A percentile compares a stretch with the other conserved stretches of the same genome.
Conservation (phyloP, 768 basidiomycete genomes). For the Lactarius psammicola region DNA sequence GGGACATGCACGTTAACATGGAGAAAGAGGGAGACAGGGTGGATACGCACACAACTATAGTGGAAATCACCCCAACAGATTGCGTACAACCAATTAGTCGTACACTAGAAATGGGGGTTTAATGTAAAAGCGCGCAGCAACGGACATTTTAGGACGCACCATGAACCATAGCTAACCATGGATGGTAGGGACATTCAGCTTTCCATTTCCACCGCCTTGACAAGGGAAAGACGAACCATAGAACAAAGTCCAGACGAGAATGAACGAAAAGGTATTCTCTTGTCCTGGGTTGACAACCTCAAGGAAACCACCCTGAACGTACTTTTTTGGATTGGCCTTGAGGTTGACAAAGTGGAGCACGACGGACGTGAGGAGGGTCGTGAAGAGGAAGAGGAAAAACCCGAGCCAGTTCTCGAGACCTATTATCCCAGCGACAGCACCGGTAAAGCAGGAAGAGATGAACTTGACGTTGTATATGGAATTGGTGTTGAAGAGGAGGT, state of each 20-base stretch:
- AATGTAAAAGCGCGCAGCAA: neutral
- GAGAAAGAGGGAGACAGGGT: neutral
- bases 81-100: slow-evolving; percentile 1
- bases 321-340: slow-evolving; percentile 59
- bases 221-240: slow-evolving; percentile 58
- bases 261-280: slow-evolving; percentile 87
- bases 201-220: slow-evolving; percentile 13
- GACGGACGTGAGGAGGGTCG: slow-evolving; percentile 65
- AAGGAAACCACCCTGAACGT: slow-evolving; percentile 57
- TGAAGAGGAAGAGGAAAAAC: slow-evolving; percentile 70
- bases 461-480: slow-evolving; percentile 68
- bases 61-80: neutral
- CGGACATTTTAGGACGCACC: slow-evolving; percentile 26
- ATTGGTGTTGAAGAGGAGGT: slow-evolving; percentile 61
- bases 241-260: slow-evolving; percentile 91
- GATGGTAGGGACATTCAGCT: slow-evolving; percentile 18
- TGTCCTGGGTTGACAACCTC: slow-evolving; percentile 82
- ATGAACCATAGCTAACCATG: slow-evolving; percentile 45
- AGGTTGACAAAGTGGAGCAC: slow-evolving; percentile 72
- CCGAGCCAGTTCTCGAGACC: slow-evolving; percentile 85
- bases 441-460: slow-evolving; percentile 79
- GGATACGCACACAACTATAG: neutral
- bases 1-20: neutral
- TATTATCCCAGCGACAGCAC: slow-evolving; percentile 84
- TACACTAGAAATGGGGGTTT: slow-evolving; percentile 11